Evolutionary conservation across 768 basidiomycete genomes (phyloP), one percentile per base, ranked within the genome.

Genomic region (Pseudohyphozyma bogoriensis): DNA sequence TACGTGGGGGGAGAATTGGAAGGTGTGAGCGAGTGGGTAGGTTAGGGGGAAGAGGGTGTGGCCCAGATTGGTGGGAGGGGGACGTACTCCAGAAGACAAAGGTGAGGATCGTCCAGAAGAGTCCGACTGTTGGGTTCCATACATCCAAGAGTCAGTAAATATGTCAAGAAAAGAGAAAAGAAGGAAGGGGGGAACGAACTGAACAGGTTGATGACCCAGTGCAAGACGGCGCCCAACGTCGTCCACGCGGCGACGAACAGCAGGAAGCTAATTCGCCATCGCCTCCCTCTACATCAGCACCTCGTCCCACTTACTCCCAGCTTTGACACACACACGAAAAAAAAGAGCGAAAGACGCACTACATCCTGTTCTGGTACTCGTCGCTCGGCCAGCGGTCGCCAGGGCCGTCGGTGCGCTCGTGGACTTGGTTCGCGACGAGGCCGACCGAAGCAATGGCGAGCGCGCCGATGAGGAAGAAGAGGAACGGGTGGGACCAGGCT

Each of bases 131-230:
- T 13, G n/a, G 26, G 46, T 22, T 29, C 22, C n/a, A 22, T 11
- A 4, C 7, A 3, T 11, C 28, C 8, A 13, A 18, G 49, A n/a
- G 2, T 33, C 3, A n/a, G 49, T 20, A 22, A 16, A 16, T 12
- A 22, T 42, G 18, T 16, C 40, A 16, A 42, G n/a, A 16, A n/a
- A 16, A 24, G 46, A n/a, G n/a, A n/a, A 24, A 52, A 13, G 24
- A 26, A 39, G 1, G 11, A 1, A n/a, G 35, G 24, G n/a, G 12
- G 3, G 22, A 4, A 24, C 26, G 24, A 22, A 52, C 51, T 28
- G 51, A 28, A 52, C 26, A 52, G 35, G 51, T 52, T 52, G 51
- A 52, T 28, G 15, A 52, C 6, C 13, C 24, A 37, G 51, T 52
- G 51, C 15, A 52, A 37, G 36, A 52, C n/a, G 0, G 36, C n/a